Base-by-base conservation (phyloP, 305 asterid species). In the Rubia occidens region DNA sequence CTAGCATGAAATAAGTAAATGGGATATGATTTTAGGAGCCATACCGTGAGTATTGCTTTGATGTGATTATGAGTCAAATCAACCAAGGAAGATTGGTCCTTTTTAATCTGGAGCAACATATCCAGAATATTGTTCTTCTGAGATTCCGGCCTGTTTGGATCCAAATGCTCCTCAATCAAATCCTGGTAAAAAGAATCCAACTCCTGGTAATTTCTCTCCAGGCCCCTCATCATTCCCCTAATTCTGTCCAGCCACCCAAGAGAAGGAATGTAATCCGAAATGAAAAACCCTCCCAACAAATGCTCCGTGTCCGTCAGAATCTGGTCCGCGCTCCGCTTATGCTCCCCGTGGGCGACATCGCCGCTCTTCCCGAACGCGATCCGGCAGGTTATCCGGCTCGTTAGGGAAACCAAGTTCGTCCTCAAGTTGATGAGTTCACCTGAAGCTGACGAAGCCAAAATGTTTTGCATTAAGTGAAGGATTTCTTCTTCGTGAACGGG, bases 41-140 rank as follows among this genome's bases (percentile, higher is more conserved):
- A 0, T 80, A 84, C 86, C 84, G 75, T 59, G 13, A 82, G 77
- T 2, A 78, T 56, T 3, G 85, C 89, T 80, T 80, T 85, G 80
- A 84, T 73, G 55, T 78, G 79, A 51, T 82, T 66, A 51, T 60
- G 53, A 15, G n/a, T 59, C 11, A 75, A 6, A 10, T 62, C 18
- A 15, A 53, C 26, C 0, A 63, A 8, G 24, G 74, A 20, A 0
- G 61, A 18, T 8, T 55, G 29, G 0, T 76, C 60, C 6, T 54
- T 35, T 55, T 45, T 73, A 8, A 79, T 54, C 11, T 51, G 65
- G n/a, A 79, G 39, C 69, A 81, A 40, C 13, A 77, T 35, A 69
- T 78, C 80, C 6, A 79, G 74, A 67, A 79, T 60, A 0, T 77
- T 81, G 1, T 64, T 62, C 3, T 67, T n/a, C 72, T 53, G 70